A percentile compares a stretch with the other conserved stretches of the same genome.
Evolutionary conservation across 352 stramenopile genomes (phyloP).

Genomic region (Pilasporangium apinafurcum): DNA sequence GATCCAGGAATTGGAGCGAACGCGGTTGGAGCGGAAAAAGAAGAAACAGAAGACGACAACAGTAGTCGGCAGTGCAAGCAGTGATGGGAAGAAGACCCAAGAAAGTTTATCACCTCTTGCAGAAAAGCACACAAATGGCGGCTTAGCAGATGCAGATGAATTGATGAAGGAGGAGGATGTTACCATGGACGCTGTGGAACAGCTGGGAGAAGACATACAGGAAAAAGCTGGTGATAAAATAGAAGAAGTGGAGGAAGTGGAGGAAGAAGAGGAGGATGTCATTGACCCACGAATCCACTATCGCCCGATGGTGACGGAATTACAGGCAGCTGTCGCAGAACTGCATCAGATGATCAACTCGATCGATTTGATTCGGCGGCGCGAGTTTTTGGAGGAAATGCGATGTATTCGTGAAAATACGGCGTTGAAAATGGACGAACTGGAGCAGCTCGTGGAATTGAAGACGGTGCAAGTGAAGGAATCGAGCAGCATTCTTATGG

Average conservation of each 20-base stretch:
- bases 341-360: conserved; percentile 85
- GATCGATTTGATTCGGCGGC: conserved; percentile 75
- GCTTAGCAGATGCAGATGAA: conserved; percentile 5
- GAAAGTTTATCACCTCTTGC: too few relatives aligned
- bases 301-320: conserved; percentile 73
- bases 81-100: too few relatives aligned
- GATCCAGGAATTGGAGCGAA: conserved; percentile 74
- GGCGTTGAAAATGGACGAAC: conserved; percentile 69
- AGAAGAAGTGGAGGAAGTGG: not conserved
- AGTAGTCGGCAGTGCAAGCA: too few relatives aligned
- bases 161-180: conserved; percentile 15
- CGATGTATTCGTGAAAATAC: conserved; percentile 83
- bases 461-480: conserved; percentile 76
- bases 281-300: conserved; percentile 86
- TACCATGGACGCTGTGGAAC: conserved; percentile 4
- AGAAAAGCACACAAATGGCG: conserved; percentile 2
- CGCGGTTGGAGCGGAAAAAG: conserved; percentile 52
- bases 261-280: conserved; percentile 60
- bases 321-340: conserved; percentile 71
- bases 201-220: not conserved
- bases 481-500: conserved; percentile 62
- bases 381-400: conserved; percentile 82
- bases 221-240: conserved; percentile 6
- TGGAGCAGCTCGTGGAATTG: conserved; percentile 72
- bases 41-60: conserved; percentile 39